Conservation (phyloP, 345 rosid species). For the Chamaenerion angustifolium region DNA sequence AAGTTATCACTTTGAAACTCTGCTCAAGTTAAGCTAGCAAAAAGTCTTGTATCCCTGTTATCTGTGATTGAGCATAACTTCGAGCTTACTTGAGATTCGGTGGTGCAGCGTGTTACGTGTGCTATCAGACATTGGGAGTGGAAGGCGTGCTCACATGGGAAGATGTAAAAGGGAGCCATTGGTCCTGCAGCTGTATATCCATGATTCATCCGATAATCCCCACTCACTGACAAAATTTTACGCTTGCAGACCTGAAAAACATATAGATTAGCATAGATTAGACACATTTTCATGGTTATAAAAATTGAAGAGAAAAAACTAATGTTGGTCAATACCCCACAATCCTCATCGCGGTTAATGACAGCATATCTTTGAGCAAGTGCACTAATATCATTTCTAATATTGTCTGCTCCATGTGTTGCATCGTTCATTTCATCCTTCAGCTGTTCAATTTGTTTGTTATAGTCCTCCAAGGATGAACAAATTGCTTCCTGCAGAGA, state of each 20-base stretch:
- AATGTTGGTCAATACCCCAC: constrained; percentile 58
- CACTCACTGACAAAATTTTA: constrained; percentile 54
- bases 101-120: constrained; percentile 51
- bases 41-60: neutral
- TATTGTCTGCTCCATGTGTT: constrained; percentile 98
- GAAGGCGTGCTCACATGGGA: constrained; percentile 93
- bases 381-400: constrained; percentile 91
- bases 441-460: constrained; percentile 82
- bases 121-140: constrained; percentile 85
- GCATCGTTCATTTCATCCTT: constrained; percentile 99
- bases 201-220: constrained; percentile 52
- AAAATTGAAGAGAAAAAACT: constrained; percentile 4
- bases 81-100: constrained; percentile 36
- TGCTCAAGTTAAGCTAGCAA: neutral
- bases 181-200: constrained; percentile 77
- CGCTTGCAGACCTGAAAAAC: constrained; percentile 57
- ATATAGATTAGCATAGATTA: too few relatives aligned
- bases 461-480: constrained; percentile 92
- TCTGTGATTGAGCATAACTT: constrained; percentile 2
- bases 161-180: constrained; percentile 85
- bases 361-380: constrained; percentile 96
- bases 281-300: too few relatives aligned
- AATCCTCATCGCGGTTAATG: constrained; percentile 77
- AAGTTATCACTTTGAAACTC: neutral
- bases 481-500: constrained; percentile 75